Evolutionary conservation across 345 rosid genomes (phyloP), one percentile per base, ranked within the genome.

Genomic region (Camelina neglecta): DNA sequence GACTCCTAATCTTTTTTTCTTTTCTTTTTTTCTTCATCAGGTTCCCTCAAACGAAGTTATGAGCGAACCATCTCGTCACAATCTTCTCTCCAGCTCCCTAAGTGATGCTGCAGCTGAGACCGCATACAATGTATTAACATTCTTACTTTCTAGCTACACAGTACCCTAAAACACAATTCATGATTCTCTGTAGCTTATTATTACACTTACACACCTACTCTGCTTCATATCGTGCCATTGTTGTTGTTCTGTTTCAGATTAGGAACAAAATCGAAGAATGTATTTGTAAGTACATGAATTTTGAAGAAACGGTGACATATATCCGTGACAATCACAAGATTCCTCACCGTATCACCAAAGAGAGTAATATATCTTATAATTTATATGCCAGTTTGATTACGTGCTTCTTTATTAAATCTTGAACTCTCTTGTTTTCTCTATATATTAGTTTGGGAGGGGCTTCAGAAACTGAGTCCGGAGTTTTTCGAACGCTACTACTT

Each of bases 361-460:
- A 2, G 20, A 3, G 79, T 60, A 35, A 29, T 8, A 39, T 36
- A 59, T 16, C 0, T 36, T n/a, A 60, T 38, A 2, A 60, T 36
- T 21, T 38, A 16, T 39, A 35, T 10, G 5, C 18, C 10, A 24
- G 6, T 16, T 18, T 18, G 29, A 18, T 60, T 60, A 0, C 18
- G 24, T 4, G 63, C 9, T 10, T 68, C 11, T 39, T 39, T 62
- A 7, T 60, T 15, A 60, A 36, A 4, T 1, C 3, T 21, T 11
- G 26, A 24, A 16, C 0, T 39, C 7, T 24, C 31, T 29, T 67
- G 20, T n/a, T 66, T 58, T 12, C 49, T 49, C 18, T 26, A 4
- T 57, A 4, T 57, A 29, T 29, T 59, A 75, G 78, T 66, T 66
- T 74, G 78, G 78, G 72, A 74, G 42, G 11, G 16, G n/a, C 73